Evolutionary conservation across 306 rosid species (phyloP).

Genomic region (Rosa chinensis): DNA sequence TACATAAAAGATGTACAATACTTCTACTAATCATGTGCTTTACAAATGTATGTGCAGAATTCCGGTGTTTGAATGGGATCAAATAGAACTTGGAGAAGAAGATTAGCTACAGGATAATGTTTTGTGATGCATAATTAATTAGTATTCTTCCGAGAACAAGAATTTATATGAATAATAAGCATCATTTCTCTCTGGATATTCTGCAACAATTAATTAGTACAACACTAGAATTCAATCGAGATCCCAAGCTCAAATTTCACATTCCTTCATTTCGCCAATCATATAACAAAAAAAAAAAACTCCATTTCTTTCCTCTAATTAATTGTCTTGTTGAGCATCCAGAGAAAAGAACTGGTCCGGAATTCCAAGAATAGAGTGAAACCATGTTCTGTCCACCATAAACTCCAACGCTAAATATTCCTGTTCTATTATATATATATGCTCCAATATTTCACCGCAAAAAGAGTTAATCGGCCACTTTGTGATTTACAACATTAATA

Average conservation of each 20-base stretch:
- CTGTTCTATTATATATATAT: constrained; percentile 55
- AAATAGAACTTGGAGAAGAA: not conserved
- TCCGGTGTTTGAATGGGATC: not conserved
- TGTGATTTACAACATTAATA: constrained; percentile 5
- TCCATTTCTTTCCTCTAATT: not conserved
- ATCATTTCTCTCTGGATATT: not conserved
- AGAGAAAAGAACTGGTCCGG: constrained; percentile 69
- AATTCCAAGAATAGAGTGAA: constrained; percentile 81
- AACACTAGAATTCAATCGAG: not conserved
- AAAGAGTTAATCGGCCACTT: not conserved
- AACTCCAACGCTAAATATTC: constrained; percentile 74
- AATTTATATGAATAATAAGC: not conserved
- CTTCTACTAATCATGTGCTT: not conserved
- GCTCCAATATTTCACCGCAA: constrained; percentile 86
- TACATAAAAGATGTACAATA: not conserved
- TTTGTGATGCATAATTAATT: not conserved
- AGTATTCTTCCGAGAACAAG: constrained; percentile 3
- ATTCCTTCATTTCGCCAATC: not conserved
- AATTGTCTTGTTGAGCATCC: constrained; percentile 86
- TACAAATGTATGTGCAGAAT: constrained; percentile 6
- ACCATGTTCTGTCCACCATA: constrained; percentile 87
- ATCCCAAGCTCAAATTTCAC: not conserved
- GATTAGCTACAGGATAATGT: not conserved
- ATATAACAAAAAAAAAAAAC: not conserved
- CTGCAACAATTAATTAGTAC: not conserved